phyloP scores from a whole-genome alignment of 2,329 filamentous ascomycete species.

The Sordariomycetes sp. region DNA sequence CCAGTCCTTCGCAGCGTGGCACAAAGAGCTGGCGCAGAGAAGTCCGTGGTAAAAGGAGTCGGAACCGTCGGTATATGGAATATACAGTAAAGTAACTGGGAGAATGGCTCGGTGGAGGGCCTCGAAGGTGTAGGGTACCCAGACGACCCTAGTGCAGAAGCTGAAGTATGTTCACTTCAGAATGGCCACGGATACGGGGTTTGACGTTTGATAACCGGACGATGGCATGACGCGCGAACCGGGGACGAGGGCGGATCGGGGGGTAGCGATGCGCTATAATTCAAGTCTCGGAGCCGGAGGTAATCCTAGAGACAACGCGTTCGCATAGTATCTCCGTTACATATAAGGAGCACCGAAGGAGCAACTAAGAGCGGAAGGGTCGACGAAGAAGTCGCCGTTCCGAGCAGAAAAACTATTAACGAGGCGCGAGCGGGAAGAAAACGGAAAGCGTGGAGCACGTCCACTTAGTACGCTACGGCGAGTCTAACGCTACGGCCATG shows the following conservation, averaged over 20 bases:
- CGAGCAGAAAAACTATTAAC: neutral
- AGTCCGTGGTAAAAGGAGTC: neutral
- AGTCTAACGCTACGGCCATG: neutral
- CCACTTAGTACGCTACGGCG: neutral
- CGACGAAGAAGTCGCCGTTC: neutral
- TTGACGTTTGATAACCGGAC: neutral
- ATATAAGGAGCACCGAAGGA: neutral
- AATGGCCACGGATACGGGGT: neutral
- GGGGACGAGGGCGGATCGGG: neutral
- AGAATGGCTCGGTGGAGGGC: neutral
- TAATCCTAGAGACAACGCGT: neutral
- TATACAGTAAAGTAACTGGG: neutral
- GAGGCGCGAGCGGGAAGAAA: neutral
- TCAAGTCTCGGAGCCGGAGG: neutral
- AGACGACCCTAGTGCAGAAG: neutral
- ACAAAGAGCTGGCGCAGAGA: neutral
- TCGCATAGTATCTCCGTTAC: neutral
- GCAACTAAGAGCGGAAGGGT: neutral
- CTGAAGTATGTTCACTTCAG: neutral
- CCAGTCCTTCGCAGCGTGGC: neutral
- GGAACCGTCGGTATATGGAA: neutral
- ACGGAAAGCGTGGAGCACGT: neutral
- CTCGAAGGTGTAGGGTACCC: neutral
- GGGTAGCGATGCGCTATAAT: neutral
- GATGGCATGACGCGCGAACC: neutral